A percentile compares a stretch with the other conserved stretches of the same genome.
Conservation (phyloP, 768 basidiomycete genomes). For the Amanita muscaria region DNA sequence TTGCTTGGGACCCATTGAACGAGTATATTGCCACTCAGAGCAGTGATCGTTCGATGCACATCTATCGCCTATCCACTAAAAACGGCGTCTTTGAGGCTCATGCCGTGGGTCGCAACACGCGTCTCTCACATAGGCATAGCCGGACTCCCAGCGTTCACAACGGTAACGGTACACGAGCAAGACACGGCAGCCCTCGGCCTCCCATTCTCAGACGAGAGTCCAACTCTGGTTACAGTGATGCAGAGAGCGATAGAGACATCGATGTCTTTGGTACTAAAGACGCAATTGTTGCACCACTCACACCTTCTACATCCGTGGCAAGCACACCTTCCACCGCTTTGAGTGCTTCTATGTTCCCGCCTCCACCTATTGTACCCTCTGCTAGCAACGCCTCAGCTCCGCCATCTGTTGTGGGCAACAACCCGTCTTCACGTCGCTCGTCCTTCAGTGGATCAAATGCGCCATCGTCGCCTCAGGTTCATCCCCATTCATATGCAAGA, state of each 20-base stretch:
- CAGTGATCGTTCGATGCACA: constrained; percentile 92
- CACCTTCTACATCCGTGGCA: constrained; percentile 60
- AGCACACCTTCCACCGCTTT: constrained; percentile 48
- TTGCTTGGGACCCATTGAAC: constrained; percentile 97
- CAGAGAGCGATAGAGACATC: constrained; percentile 41
- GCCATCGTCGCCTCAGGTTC: constrained; percentile 61
- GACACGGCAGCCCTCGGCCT: constrained; percentile 6
- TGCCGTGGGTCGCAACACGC: constrained; percentile 81
- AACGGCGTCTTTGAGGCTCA: constrained; percentile 83
- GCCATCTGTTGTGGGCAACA: constrained; percentile 33
- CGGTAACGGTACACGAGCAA: constrained; percentile 1
- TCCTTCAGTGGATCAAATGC: constrained; percentile 79
- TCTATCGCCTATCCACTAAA: constrained; percentile 76
- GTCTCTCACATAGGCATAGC: constrained; percentile 61
- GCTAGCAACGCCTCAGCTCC: constrained; percentile 6
- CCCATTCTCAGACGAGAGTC: constrained; percentile 4
- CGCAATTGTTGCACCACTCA: constrained; percentile 35
- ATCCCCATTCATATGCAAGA: constrained; percentile 32
- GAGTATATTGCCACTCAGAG: constrained; percentile 97
- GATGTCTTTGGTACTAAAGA: constrained; percentile 24
- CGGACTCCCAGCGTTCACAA: constrained; percentile 59
- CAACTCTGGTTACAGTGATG: constrained; percentile 32
- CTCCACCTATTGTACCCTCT: constrained; percentile 32
- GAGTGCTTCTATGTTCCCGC: constrained; percentile 45
- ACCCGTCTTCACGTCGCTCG: constrained; percentile 46